phyloP scores from a whole-genome alignment of 768 basidiomycete species.

The Agaricus sinodeliciosus region DNA sequence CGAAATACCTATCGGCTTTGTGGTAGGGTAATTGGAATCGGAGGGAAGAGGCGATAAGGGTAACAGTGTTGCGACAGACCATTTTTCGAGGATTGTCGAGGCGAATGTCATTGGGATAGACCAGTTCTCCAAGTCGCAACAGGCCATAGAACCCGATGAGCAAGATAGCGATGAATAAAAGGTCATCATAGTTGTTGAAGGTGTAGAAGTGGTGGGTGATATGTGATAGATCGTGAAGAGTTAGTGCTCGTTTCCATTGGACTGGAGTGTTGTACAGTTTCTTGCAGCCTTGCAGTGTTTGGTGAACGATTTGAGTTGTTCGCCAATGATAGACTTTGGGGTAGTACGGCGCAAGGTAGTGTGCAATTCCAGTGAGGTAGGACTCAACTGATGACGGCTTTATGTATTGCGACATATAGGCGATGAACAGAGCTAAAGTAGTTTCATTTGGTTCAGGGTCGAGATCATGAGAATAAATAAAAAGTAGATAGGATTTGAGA shows the following conservation, averaged over 20 bases:
- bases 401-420: slow-evolving; percentile 29
- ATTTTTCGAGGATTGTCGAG: slow-evolving; percentile 13
- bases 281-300: slow-evolving; percentile 25
- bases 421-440: slow-evolving; percentile 26
- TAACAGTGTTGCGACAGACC: slow-evolving; percentile 11
- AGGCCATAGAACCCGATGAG: slow-evolving; percentile 20
- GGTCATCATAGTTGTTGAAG: slow-evolving; percentile 13
- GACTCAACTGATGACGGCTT: slow-evolving; percentile 24
- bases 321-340: slow-evolving; percentile 18
- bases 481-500: slow-evolving; percentile 23
- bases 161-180: slow-evolving; percentile 23
- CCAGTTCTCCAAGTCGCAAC: slow-evolving; percentile 21
- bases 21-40: slow-evolving; percentile 21
- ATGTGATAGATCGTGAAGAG: not conserved
- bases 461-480: slow-evolving; percentile 20
- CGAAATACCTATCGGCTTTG: slow-evolving; percentile 23
- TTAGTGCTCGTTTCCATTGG: too few relatives aligned
- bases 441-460: slow-evolving; percentile 23
- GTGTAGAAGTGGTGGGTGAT: not conserved
- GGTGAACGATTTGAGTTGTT: slow-evolving; percentile 17
- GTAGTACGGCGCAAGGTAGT: slow-evolving; percentile 25
- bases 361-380: slow-evolving; percentile 34
- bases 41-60: not conserved
- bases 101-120: slow-evolving; percentile 12
- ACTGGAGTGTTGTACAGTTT: not conserved